These are phyloP conservation scores for Rutstroemia sp. DNA, from an alignment of 2,329 filamentous ascomycete genomes.

Conservation along the genomic window DNA sequence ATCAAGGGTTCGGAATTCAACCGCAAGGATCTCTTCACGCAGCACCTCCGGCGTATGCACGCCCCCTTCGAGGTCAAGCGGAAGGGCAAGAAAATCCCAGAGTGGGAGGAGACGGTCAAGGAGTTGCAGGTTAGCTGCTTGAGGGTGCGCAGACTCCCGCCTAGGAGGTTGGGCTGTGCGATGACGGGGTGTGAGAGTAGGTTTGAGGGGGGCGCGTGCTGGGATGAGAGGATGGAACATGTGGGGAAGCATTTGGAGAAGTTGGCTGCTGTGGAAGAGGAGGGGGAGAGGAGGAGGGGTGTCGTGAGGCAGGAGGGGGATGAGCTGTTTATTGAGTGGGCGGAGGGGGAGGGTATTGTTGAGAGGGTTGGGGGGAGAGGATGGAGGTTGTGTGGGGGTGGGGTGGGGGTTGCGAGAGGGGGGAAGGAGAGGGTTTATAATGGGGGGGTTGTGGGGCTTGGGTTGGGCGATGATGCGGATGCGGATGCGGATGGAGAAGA, in stretches of 20 bases:
- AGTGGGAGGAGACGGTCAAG: slow-evolving; percentile 48
- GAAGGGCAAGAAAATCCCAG: slow-evolving; percentile 31
- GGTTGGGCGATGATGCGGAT: not conserved
- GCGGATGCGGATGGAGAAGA: slow-evolving; percentile 20
- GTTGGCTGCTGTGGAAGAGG: slow-evolving; percentile 26
- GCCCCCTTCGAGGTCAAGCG: slow-evolving; percentile 38
- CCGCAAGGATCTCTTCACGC: slow-evolving; percentile 84
- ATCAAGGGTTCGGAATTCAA: slow-evolving; percentile 51
- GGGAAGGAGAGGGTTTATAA: not conserved
- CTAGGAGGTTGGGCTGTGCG: slow-evolving; percentile 53
- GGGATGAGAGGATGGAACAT: slow-evolving; percentile 85
- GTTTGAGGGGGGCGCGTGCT: slow-evolving; percentile 58
- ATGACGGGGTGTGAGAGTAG: slow-evolving; percentile 48
- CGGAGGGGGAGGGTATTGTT: not conserved
- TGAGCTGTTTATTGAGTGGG: slow-evolving; percentile 19
- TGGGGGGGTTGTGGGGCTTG: not conserved
- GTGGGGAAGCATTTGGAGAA: slow-evolving; percentile 72
- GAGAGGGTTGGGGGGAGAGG: not conserved
- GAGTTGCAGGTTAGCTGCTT: slow-evolving; percentile 51
- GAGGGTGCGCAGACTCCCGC: slow-evolving; percentile 52
- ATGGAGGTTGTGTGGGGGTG: slow-evolving; percentile 17
- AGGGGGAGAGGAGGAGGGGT: not conserved
- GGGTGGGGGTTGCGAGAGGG: not conserved
- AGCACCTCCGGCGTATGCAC: slow-evolving; percentile 85
- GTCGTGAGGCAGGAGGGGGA: slow-evolving; percentile 12